Evolutionary conservation across 345 rosid species (phyloP).

Genomic region (Hibiscus trionum): DNA sequence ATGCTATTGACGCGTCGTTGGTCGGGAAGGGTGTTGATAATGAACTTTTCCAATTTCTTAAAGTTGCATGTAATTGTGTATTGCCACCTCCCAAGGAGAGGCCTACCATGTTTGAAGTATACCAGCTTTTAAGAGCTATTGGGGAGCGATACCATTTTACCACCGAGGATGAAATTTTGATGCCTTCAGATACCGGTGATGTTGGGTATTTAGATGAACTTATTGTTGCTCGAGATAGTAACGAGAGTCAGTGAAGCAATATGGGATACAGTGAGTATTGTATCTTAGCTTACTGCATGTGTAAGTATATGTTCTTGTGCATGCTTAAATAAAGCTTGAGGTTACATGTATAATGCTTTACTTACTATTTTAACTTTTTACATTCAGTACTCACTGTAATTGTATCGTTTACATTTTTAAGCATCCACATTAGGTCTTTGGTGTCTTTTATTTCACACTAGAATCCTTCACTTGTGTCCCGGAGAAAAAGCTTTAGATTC

Average conservation of each 20-base stretch:
- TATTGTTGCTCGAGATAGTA: constrained; percentile 55
- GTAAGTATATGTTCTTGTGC: constrained; percentile 17
- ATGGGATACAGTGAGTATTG: constrained; percentile 2
- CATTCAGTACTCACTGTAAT: constrained; percentile 9
- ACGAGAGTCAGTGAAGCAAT: constrained; percentile 15
- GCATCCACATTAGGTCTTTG: constrained; percentile 11
- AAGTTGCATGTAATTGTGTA: constrained; percentile 77
- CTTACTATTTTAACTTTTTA: constrained; percentile 3
- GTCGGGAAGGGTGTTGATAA: constrained; percentile 52
- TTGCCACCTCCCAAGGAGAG: constrained; percentile 58
- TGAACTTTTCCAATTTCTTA: constrained; percentile 71
- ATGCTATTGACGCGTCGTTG: constrained; percentile 53
- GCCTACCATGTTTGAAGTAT: constrained; percentile 84
- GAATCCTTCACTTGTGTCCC: background rate
- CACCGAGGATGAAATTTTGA: constrained; percentile 53
- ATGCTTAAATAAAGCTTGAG: constrained; percentile 22
- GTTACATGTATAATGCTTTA: constrained; percentile 14
- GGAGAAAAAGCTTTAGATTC: background rate
- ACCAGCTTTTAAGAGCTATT: constrained; percentile 75
- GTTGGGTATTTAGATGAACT: constrained; percentile 58
- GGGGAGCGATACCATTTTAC: constrained; percentile 80
- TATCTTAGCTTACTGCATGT: constrained; percentile 15
- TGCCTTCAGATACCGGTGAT: constrained; percentile 57
- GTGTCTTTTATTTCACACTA: constrained; percentile 5
- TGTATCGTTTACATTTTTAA: constrained; percentile 8